Percentiles rank a stretch among this genome's conserved stretches.
phyloP scores from a whole-genome alignment of 23 red algal genomes.

The Gracilaria caudata region DNA sequence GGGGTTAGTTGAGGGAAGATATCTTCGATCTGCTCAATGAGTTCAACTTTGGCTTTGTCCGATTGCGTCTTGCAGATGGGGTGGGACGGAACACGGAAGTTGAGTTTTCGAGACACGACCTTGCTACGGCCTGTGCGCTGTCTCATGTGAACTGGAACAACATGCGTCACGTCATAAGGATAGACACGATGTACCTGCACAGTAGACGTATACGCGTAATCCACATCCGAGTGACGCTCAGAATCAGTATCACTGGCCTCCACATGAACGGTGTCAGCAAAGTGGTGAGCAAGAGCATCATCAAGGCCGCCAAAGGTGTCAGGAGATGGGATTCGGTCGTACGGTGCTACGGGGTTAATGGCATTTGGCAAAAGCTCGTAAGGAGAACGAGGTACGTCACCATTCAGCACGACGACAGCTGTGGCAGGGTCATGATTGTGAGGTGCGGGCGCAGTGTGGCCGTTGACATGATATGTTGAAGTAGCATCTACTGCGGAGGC shows the following conservation, averaged over 20 bases:
- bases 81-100: constrained; percentile 36
- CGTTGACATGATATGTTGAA: background rate
- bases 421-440: background rate
- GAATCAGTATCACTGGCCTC: constrained; percentile 66
- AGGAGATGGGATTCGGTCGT: constrained; percentile 7
- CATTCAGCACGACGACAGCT: background rate
- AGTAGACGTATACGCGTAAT: constrained; percentile 6
- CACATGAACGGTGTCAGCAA: constrained; percentile 19
- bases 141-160: constrained; percentile 4
- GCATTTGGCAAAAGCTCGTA: constrained; percentile 17
- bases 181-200: constrained; percentile 7
- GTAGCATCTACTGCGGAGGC: background rate
- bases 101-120: constrained; percentile 49
- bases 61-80: constrained; percentile 53
- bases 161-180: constrained; percentile 15
- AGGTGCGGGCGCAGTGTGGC: background rate
- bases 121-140: constrained; percentile 33
- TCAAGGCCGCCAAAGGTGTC: constrained; percentile 4
- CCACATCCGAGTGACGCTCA: constrained; percentile 65
- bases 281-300: constrained; percentile 27
- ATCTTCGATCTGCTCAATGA: constrained; percentile 65
- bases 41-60: constrained; percentile 56
- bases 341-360: constrained; percentile 20
- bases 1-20: constrained; percentile 60
- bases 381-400: constrained; percentile 16